These are phyloP conservation scores for Carex myosuroides DNA, from an alignment of 176 grass and related monocot genomes.

Conservation along the genomic window DNA sequence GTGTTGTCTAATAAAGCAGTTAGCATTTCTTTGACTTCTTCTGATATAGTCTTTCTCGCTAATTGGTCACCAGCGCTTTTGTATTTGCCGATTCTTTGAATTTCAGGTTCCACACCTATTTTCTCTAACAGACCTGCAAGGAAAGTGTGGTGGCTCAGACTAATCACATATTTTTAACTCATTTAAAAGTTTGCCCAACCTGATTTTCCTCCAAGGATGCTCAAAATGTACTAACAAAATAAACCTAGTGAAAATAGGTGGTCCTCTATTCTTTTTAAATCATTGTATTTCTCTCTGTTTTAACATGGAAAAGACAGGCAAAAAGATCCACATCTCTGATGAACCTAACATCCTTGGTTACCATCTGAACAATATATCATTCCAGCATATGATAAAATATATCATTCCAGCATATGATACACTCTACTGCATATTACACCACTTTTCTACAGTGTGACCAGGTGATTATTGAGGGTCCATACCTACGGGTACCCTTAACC, in stretches of 20 bases:
- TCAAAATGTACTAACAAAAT: neutral
- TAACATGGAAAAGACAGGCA: neutral
- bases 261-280: neutral
- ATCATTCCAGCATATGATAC: too few relatives aligned
- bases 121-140: conserved; percentile 74
- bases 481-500: too few relatives aligned
- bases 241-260: neutral
- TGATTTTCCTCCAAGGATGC: neutral
- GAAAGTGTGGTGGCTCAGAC: neutral
- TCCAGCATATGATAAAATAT: neutral
- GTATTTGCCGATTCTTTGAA: conserved; percentile 82
- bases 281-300: neutral
- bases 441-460: neutral
- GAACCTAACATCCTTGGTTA: neutral
- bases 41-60: conserved; percentile 64
- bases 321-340: neutral
- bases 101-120: conserved; percentile 74
- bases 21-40: conserved; percentile 91
- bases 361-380: neutral
- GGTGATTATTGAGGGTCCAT: neutral
- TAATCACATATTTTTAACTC: neutral
- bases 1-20: conserved; percentile 65
- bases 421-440: neutral
- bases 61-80: conserved; percentile 89
- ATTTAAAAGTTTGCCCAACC: neutral